Evolutionary conservation across 352 stramenopile genomes (phyloP).

Genomic region (Phytophthora cajani): DNA sequence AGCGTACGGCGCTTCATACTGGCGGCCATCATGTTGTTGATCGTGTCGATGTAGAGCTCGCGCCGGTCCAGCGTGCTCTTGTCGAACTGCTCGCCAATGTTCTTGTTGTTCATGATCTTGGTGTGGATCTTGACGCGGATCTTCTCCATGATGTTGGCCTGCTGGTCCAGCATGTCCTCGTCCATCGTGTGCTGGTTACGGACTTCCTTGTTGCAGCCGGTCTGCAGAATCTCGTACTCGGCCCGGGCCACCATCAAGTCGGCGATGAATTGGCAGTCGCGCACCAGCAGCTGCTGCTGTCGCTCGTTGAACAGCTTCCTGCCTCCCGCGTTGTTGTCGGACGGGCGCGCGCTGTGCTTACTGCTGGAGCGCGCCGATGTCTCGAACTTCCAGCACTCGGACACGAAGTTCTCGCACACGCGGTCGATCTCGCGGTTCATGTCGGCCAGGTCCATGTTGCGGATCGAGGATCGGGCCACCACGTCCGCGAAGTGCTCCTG

Average conservation of each 20-base stretch:
- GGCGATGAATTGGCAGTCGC: slow-evolving; percentile 84
- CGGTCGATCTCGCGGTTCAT: slow-evolving; percentile 85
- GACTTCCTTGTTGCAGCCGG: slow-evolving; percentile 70
- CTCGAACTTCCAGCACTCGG: slow-evolving; percentile 90
- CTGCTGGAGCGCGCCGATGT: slow-evolving; percentile 72
- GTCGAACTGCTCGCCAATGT: slow-evolving; percentile 89
- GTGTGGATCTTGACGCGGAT: slow-evolving; percentile 76
- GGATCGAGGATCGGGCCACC: slow-evolving; percentile 75
- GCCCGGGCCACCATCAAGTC: slow-evolving; percentile 78
- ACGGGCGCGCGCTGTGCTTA: slow-evolving; percentile 40
- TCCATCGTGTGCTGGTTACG: slow-evolving; percentile 54
- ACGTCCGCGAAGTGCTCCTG: slow-evolving; percentile 85
- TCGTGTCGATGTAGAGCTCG: slow-evolving; percentile 82
- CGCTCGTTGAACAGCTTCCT: slow-evolving; percentile 85
- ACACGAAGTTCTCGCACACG: slow-evolving; percentile 81
- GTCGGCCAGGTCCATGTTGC: slow-evolving; percentile 82
- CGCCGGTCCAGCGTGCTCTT: slow-evolving; percentile 78
- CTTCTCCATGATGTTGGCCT: slow-evolving; percentile 72
- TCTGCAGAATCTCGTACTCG: slow-evolving; percentile 80
- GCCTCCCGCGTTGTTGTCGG: slow-evolving; percentile 50
- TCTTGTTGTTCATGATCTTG: slow-evolving; percentile 93
- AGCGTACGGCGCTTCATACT: slow-evolving; percentile 80
- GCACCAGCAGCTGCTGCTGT: slow-evolving; percentile 78
- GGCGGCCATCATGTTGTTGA: slow-evolving; percentile 78
- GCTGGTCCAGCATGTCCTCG: slow-evolving; percentile 73